Evolutionary conservation across 768 basidiomycete species (phyloP), one percentile per base, ranked within the genome.

Genomic region (Inosperma sp.): DNA sequence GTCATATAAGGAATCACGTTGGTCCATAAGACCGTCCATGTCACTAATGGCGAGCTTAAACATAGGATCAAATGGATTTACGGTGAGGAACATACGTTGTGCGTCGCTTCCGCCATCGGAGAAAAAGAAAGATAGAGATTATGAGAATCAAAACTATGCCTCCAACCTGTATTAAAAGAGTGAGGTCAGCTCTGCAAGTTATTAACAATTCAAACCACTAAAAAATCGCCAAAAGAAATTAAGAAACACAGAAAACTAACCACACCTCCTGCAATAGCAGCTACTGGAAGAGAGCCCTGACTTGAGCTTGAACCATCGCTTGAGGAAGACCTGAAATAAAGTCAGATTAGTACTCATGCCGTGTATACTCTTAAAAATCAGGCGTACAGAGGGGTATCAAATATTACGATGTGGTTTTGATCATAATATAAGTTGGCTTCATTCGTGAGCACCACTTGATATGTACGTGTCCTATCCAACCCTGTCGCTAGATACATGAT

Each of bases 301-400:
- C 17, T 14, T 12, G 42, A 7, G 27, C 10, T 44, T 30, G 42
- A 7, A 12, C 22, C 10, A 27, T 22, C 23, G 25, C 4, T 26
- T n/a, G 44, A 45, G 7, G 44, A 4, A 33, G 12, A 13, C 30
- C 44, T 45, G n/a, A n/a, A n/a, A 45, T 16, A 19, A 30, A 30
- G 5, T 30, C 8, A 44, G 10, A 12, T 44, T 13, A 45, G 43
- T 2, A 40, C n/a, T 9, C 1, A 23, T 21, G 17, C 27, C 14
- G 21, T 25, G 13, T 22, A 41, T n/a, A 16, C 16, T 17, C n/a
- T 10, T 10, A 13, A 10, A 19, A 23, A 31, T 1, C 23, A 33
- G 5, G 30, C 30, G 44, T 22, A 45, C 44, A 31, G 44, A 33
- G 29, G 43, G 29, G 44, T 22, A 33, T 45, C 44, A 21, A 45